phyloP scores from a whole-genome alignment of 495 filamentous ascomycete species.

The Pyrenopolyporus hunteri region DNA sequence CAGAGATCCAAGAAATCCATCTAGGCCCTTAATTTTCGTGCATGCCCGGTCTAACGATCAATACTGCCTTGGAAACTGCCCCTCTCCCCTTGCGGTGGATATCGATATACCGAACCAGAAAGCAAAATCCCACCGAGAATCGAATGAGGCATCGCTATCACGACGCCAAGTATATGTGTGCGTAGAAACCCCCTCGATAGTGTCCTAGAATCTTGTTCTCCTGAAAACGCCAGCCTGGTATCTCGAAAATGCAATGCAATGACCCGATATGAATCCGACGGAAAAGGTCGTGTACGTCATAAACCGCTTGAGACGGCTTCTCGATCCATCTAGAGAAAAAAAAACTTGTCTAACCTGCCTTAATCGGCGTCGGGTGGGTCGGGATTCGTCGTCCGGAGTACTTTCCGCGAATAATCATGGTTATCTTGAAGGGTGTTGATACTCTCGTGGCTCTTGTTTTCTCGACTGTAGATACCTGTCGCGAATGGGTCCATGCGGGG shows the following conservation, averaged over 20 bases:
- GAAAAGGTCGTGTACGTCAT: constrained; percentile 40
- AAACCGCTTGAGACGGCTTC: constrained; percentile 17
- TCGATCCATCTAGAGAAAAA: constrained; percentile 1
- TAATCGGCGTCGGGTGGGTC: constrained; percentile 48
- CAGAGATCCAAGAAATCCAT: constrained; percentile 28
- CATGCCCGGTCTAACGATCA: constrained; percentile 25
- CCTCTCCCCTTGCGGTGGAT: constrained; percentile 25
- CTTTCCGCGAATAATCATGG: constrained; percentile 61
- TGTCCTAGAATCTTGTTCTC: constrained; percentile 40
- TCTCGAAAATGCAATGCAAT: constrained; percentile 50
- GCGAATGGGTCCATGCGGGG: constrained; percentile 61
- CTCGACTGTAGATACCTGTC: constrained; percentile 52
- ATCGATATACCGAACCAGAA: constrained; percentile 22
- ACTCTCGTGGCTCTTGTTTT: constrained; percentile 60
- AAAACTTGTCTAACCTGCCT: background rate
- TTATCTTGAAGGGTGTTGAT: constrained; percentile 62
- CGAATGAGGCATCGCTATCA: constrained; percentile 27
- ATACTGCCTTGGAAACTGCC: constrained; percentile 5
- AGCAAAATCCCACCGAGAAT: constrained; percentile 29
- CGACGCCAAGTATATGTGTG: constrained; percentile 34
- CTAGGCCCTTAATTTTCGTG: constrained; percentile 29
- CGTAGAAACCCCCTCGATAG: constrained; percentile 24
- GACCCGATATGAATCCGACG: constrained; percentile 34
- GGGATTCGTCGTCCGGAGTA: constrained; percentile 60
- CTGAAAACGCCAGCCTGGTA: constrained; percentile 50